These are phyloP conservation scores for Wickerhamiella lipophila DNA, from an alignment of 805 yeast species.

Conservation along the genomic window DNA sequence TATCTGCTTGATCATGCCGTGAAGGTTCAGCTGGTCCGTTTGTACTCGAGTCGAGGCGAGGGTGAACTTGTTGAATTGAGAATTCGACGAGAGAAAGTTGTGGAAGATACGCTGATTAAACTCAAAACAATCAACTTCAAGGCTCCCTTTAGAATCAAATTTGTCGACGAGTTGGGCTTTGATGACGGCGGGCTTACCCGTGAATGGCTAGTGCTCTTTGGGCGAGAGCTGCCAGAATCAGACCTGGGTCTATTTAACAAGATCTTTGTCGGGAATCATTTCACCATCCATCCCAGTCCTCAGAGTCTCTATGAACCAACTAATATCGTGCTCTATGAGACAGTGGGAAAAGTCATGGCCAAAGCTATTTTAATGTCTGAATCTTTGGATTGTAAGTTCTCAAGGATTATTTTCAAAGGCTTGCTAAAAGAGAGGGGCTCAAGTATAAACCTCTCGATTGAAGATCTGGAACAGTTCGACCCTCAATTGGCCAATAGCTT, in stretches of 20 bases:
- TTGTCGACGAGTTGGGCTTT: constrained; percentile 97
- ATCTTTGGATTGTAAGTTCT: constrained; percentile 94
- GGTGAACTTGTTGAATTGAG: background rate
- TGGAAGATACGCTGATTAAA: background rate
- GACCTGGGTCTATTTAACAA: constrained; percentile 94
- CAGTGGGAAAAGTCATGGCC: constrained; percentile 96
- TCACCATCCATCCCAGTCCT: constrained; percentile 96
- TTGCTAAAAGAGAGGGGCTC: constrained; percentile 84
- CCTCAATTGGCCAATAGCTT: constrained; percentile 89
- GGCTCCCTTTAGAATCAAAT: constrained; percentile 93
- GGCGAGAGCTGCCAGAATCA: constrained; percentile 98
- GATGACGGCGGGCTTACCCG: constrained; percentile 99
- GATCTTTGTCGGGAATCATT: constrained; percentile 94
- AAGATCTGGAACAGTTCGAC: constrained; percentile 98
- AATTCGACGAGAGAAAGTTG: background rate
- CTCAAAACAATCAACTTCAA: constrained; percentile 31
- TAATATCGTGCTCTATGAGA: constrained; percentile 93
- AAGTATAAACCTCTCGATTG: constrained; percentile 24
- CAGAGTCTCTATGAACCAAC: constrained; percentile 83
- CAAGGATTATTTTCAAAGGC: constrained; percentile 96
- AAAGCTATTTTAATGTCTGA: constrained; percentile 97
- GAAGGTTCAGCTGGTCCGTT: background rate
- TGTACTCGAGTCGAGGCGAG: background rate
- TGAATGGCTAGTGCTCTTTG: constrained; percentile 88
- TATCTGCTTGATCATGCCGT: background rate